Evolutionary conservation across 306 rosid genomes (phyloP).

Genomic region (Dicorynia guianensis): DNA sequence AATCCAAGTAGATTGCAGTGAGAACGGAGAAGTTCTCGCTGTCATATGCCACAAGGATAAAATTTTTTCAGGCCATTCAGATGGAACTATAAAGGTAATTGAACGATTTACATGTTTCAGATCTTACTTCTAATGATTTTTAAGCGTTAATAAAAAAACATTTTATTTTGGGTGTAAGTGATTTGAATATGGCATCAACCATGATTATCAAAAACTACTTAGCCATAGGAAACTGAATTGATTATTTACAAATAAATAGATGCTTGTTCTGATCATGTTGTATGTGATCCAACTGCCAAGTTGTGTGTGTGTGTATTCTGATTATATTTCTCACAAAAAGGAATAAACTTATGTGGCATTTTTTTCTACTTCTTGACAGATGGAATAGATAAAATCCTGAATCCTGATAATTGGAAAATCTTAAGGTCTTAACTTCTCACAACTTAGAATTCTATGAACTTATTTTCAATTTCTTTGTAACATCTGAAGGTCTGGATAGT

Average conservation of each 20-base stretch:
- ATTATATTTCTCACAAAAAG: constrained; percentile 2
- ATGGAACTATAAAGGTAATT: constrained; percentile 90
- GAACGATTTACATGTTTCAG: background rate
- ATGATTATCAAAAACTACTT: constrained; percentile 22
- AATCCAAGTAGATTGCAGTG: constrained; percentile 77
- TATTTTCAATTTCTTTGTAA: constrained; percentile 39
- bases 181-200: background rate
- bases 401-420: constrained; percentile 20
- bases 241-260: constrained; percentile 8
- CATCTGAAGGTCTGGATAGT: constrained; percentile 78
- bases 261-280: background rate
- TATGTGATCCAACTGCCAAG: background rate
- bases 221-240: background rate
- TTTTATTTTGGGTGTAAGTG: background rate
- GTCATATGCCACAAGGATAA: constrained; percentile 66
- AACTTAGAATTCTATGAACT: constrained; percentile 29
- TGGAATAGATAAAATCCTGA: constrained; percentile 25
- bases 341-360: constrained; percentile 10
- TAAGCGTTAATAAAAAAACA: constrained; percentile 1
- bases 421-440: constrained; percentile 21
- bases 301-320: too few relatives aligned
- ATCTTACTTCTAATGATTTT: too few relatives aligned
- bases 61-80: constrained; percentile 87
- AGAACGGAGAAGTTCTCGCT: constrained; percentile 85
- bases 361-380: constrained; percentile 29